Base-by-base conservation (phyloP, 1,284 basidiomycete genomes). In the Athelia sp. region DNA sequence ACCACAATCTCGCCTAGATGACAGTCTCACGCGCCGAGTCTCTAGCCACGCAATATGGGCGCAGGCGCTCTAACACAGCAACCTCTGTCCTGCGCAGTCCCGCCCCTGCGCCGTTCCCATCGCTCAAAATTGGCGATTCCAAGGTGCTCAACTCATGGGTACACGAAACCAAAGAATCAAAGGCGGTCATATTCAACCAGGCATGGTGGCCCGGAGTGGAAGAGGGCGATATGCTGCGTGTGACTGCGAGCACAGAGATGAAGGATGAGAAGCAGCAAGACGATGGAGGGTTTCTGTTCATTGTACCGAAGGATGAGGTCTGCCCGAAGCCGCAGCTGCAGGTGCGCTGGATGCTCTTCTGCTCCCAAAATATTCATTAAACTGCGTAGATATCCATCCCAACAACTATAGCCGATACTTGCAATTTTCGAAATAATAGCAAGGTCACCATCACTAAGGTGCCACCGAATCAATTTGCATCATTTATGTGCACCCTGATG, bases 401-500 rank as follows among this genome's bases (percentile, higher is more conserved):
- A 1, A 78, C 79, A 54, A 73, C 81, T 34, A 75, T 84, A 31
- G 84, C 86, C 3, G 85, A 88, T 45, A 74, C 74, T 13, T 87
- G 87, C 56, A 72, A 73, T n/a, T 58, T 89, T 56, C 76, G 82
- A 58, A 89, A 87, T 56, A 84, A 86, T 55, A 75, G 74, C 17
- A 84, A 89, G 54, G 83, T 89, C 26, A 73, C 68, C 1, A 67
- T 87, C 35, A 88, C 79, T 15, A 91, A 89, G 73, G 84, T 82
- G 55, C 32, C 56, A 48, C 31, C 29, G 45, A 50, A 17, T 4
- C 46, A 8, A 47, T 50, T 51, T 32, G 47, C 13, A 38, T 43
- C n/a, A 32, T 6, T 48, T 14, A 18, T 46, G 18, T 26, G 43
- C 31, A 34, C 52, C 52, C 45, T 57, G 42, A 3, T 32, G 18